Evolutionary conservation across 331 rosid species (phyloP), one percentile per base, ranked within the genome.

Genomic region (Telfairia occidentalis): DNA sequence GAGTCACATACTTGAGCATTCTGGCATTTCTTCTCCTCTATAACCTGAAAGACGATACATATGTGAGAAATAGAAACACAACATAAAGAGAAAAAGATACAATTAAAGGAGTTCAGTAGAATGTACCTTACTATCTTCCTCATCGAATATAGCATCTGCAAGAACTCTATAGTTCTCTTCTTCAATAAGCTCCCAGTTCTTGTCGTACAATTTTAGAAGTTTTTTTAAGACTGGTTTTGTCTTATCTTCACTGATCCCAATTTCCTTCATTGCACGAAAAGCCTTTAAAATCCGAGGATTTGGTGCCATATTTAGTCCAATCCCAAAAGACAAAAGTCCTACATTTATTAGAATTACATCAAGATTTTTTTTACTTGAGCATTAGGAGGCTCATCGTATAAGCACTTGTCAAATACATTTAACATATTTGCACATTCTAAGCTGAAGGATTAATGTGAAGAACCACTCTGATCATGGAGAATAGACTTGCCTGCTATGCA

Each of bases 121-220:
- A 73, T 49, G 74, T 19, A 90, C 97, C 97, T 82, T 52, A 52
- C 48, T 78, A 12, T 94, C 97, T 19, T 88, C 96, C 23, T 78
- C 92, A 18, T 95, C 96, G 67, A 95, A 91, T 72, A 95, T 87
- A 38, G 97, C 93, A 87, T 91, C 97, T 59, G 88, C 88, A 28
- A 95, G 89, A 85, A 64, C 96, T 83, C 97, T 84, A 74, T 90
- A 95, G 72, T 81, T 89, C 84, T 95, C 99, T 87, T 78, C 92
- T 88, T 95, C 99, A 42, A 95, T 95, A 18, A 95, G 92, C 42
- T 82, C 90, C 99, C 99, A 91, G 71, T 92, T 85, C 74, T 81
- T 89, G 32, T 95, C 92, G 83, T 90, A 95, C 85, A 90, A 72
- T 45, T 76, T 88, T 37, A 95, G 78, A 26, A 95, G 96, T 34